phyloP scores from a whole-genome alignment of 352 stramenopile genomes.

The Pythium oligandrum region DNA sequence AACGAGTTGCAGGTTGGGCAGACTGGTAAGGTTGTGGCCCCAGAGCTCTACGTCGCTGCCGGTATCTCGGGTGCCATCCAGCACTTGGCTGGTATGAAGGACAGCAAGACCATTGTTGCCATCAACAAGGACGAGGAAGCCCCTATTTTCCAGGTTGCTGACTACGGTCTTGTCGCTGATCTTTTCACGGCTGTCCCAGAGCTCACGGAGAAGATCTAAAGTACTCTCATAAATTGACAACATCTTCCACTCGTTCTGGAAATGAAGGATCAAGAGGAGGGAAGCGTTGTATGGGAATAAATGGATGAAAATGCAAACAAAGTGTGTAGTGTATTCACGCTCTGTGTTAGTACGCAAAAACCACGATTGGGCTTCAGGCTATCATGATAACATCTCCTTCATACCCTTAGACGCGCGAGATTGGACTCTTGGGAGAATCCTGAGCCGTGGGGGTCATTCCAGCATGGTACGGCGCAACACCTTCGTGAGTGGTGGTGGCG shows the following conservation, averaged over 20 bases:
- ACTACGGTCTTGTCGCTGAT: conserved; percentile 98
- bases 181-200: conserved; percentile 97
- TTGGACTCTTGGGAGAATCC: not conserved
- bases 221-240: not conserved
- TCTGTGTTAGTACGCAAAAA: no score
- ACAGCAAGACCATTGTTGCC: conserved; percentile 99
- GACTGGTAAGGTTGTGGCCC: conserved; percentile 98
- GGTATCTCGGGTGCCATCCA: conserved; percentile 99
- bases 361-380: no score
- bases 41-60: conserved; percentile 95
- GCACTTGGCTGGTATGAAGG: conserved; percentile 99
- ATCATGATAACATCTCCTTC: no score
- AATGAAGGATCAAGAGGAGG: no score
- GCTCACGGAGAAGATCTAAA: conserved; percentile 96
- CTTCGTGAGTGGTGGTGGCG: not conserved
- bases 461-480: not conserved
- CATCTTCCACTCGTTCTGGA: not conserved
- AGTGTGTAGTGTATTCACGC: no score
- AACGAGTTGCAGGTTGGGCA: conserved; percentile 99
- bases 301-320: no score
- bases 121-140: conserved; percentile 99
- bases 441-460: conserved; percentile 1
- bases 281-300: no score
- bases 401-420: no score
- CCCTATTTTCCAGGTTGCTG: conserved; percentile 98